A percentile compares a stretch with the other conserved stretches of the same genome.
phyloP scores from a whole-genome alignment of 805 yeast species.

The Brettanomyces sp. region DNA sequence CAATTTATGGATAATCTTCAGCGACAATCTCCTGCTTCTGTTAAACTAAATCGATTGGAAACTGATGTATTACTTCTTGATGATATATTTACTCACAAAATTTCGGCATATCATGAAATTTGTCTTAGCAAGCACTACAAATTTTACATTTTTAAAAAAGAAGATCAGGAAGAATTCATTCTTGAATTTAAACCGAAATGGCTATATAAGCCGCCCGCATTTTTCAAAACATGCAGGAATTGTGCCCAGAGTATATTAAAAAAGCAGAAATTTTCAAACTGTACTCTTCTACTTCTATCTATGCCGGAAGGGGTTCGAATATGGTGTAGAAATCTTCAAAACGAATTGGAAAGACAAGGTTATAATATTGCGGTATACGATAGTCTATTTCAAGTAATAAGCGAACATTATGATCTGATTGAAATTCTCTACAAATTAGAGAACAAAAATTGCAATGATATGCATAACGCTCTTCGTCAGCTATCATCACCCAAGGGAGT shows the following conservation, averaged over 20 bases:
- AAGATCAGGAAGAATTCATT: neutral
- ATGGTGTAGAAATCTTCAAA: slow-evolving; percentile 26
- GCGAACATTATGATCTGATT: slow-evolving; percentile 7
- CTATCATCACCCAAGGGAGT: slow-evolving; percentile 31
- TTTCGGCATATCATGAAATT: slow-evolving; percentile 1
- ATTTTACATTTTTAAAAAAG: slow-evolving; percentile 8
- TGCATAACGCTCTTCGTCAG: slow-evolving; percentile 21
- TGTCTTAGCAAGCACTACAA: slow-evolving; percentile 19
- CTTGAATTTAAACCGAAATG: slow-evolving; percentile 47
- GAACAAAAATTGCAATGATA: slow-evolving; percentile 20
- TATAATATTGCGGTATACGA: neutral
- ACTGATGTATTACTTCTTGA: slow-evolving; percentile 19
- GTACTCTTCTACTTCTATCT: slow-evolving; percentile 32
- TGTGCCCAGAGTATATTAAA: slow-evolving; percentile 30
- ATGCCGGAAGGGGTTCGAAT: slow-evolving; percentile 17
- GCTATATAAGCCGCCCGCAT: slow-evolving; percentile 29
- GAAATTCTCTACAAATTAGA: slow-evolving; percentile 25
- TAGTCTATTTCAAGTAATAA: slow-evolving; percentile 3
- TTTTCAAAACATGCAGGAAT: slow-evolving; percentile 32
- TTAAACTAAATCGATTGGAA: slow-evolving; percentile 10
- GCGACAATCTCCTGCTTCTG: neutral
- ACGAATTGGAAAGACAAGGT: slow-evolving; percentile 2
- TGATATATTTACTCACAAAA: slow-evolving; percentile 10
- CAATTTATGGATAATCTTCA: neutral
- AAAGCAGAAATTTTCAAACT: slow-evolving; percentile 25